Evolutionary conservation across 495 filamentous ascomycete species (phyloP), one percentile per base, ranked within the genome.

Genomic region (Lasiosphaeria hispida): DNA sequence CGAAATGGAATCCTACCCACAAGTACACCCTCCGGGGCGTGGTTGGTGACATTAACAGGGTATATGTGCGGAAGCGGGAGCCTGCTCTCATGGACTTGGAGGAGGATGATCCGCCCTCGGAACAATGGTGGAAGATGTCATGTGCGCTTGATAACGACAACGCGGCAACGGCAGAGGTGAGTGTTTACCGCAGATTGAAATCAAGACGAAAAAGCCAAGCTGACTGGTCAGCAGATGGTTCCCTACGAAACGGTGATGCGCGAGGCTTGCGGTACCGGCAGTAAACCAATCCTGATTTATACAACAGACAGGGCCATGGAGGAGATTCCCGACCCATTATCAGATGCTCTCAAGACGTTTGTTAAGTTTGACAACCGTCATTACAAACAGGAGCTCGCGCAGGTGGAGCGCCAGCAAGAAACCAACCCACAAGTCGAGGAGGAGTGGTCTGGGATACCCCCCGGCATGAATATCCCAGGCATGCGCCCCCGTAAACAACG

Each of bases 101-200:
- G 8, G 64, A 56, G 10, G 49, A 10, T 10, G 3, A 52, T 7
- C n/a, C 43, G 7, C 36, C 58, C 30, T 55, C 33, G 1, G 75
- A 77, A 36, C 72, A 76, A 43, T 80, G 77, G 77, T 80, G 70
- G 69, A 75, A 72, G 53, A 58, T 76, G 40, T 69, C 60, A 49
- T 72, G 68, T 42, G 55, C 59, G 1, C 43, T 53, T 1, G 58
- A 59, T 3, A 63, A 71, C 18, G 57, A 65, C 10, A 60, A 65
- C 14, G 67, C 68, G 2, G 51, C 70, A 47, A 65, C 67, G 53
- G 64, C 66, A 10, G 72, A 76, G 62, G 76, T 77, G 63, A 37
- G 66, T 55, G 36, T 30, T 30, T 40, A 0, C 42, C 35, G 14
- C 9, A 14, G 6, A 11, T 11, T 10, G n/a, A 14, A 19, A 30